Evolutionary conservation across 495 filamentous ascomycete species (phyloP).

Genomic region (Xylaria cubensis): DNA sequence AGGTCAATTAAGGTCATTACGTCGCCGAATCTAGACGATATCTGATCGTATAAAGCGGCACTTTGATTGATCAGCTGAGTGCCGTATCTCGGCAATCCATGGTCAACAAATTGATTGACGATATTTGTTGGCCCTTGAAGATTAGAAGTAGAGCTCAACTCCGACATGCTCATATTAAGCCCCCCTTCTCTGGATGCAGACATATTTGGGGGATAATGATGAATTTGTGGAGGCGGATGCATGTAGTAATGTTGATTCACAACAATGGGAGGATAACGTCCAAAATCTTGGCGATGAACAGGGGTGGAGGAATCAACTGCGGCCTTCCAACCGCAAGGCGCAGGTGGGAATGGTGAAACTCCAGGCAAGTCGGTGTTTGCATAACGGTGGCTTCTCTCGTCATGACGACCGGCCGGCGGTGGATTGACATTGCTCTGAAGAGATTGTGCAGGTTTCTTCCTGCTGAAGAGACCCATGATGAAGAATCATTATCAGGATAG

Average conservation of each 20-base stretch:
- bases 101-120: constrained; percentile 43
- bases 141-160: constrained; percentile 47
- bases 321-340: constrained; percentile 44
- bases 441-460: constrained; percentile 20
- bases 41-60: constrained; percentile 61
- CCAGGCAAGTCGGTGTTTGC: constrained; percentile 38
- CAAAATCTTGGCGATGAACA: constrained; percentile 36
- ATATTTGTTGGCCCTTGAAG: constrained; percentile 40
- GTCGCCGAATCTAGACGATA: constrained; percentile 63
- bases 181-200: constrained; percentile 23
- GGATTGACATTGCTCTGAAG: not conserved
- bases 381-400: not conserved
- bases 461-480: constrained; percentile 26
- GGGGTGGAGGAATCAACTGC: constrained; percentile 25
- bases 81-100: constrained; percentile 44
- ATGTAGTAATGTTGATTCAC: constrained; percentile 59
- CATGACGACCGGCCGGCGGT: not conserved
- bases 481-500: not conserved
- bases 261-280: constrained; percentile 47
- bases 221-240: constrained; percentile 34
- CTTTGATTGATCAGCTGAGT: constrained; percentile 52
- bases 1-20: constrained; percentile 73
- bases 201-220: constrained; percentile 24
- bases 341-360: constrained; percentile 38
- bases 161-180: constrained; percentile 42